Percentiles rank a stretch among this genome's conserved stretches.
These are phyloP conservation scores for Conringia planisiliqua DNA, from an alignment of 345 rosid genomes.

Conservation along the genomic window DNA sequence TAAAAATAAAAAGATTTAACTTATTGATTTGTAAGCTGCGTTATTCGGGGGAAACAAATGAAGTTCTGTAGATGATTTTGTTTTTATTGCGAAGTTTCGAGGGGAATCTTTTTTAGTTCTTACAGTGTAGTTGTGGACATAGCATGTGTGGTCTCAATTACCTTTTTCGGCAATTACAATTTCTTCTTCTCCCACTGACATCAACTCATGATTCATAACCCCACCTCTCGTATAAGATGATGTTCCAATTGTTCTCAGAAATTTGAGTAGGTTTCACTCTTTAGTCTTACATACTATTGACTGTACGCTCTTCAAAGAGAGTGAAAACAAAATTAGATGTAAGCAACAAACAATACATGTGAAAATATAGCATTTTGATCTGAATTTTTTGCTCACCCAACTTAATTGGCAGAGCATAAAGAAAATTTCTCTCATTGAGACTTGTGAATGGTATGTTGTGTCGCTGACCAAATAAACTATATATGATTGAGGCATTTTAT, in stretches of 20 bases:
- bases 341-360: not conserved
- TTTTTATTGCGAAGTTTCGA: conserved; percentile 15
- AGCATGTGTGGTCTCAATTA: conserved; percentile 23
- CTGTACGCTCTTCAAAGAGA: not conserved
- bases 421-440: not conserved
- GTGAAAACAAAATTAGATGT: not conserved
- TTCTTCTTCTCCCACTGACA: conserved; percentile 17
- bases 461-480: no score
- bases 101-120: conserved; percentile 21
- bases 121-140: conserved; percentile 11
- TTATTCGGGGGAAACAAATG: not conserved
- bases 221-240: conserved; percentile 9
- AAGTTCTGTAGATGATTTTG: not conserved
- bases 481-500: no score
- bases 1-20: not conserved
- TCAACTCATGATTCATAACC: conserved; percentile 22
- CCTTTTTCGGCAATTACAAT: conserved; percentile 1
- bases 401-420: not conserved
- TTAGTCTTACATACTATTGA: not conserved
- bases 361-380: not conserved
- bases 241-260: not conserved
- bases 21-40: not conserved
- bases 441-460: not conserved
- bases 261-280: conserved; percentile 23
- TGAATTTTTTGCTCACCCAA: not conserved